phyloP scores from a whole-genome alignment of 2,329 filamentous ascomycete species.

The Colletotrichum cereale region DNA sequence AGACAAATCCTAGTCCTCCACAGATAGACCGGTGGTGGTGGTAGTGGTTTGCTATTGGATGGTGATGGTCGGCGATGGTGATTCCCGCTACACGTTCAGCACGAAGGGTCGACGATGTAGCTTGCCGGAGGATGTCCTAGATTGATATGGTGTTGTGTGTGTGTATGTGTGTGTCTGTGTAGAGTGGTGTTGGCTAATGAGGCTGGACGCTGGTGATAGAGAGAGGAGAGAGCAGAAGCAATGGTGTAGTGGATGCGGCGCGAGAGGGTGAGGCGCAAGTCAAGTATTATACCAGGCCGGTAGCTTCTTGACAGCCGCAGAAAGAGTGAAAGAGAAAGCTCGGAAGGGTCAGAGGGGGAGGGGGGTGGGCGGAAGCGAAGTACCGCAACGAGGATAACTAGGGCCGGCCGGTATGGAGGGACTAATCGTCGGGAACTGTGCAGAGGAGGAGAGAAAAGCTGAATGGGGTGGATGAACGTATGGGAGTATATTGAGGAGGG shows the following conservation, averaged over 20 bases:
- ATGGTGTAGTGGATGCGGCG: neutral
- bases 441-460: conserved; percentile 1
- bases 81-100: neutral
- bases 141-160: neutral
- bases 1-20: neutral
- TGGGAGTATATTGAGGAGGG: conserved; percentile 29
- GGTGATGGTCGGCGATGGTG: neutral
- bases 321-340: conserved; percentile 25
- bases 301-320: neutral
- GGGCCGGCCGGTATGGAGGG: conserved; percentile 20
- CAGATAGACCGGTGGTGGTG: neutral
- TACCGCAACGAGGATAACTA: conserved; percentile 15
- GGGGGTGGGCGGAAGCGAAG: conserved; percentile 36
- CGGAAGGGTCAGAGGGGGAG: conserved; percentile 32
- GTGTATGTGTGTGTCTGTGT: neutral
- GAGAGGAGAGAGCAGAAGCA: neutral
- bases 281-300: conserved; percentile 33
- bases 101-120: neutral
- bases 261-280: conserved; percentile 32
- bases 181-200: neutral
- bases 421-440: neutral
- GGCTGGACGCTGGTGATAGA: neutral
- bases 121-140: neutral
- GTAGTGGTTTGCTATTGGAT: neutral
- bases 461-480: conserved; percentile 28